Evolutionary conservation across 352 stramenopile species (phyloP).

Genomic region (Halophytophthora polymorphica): DNA sequence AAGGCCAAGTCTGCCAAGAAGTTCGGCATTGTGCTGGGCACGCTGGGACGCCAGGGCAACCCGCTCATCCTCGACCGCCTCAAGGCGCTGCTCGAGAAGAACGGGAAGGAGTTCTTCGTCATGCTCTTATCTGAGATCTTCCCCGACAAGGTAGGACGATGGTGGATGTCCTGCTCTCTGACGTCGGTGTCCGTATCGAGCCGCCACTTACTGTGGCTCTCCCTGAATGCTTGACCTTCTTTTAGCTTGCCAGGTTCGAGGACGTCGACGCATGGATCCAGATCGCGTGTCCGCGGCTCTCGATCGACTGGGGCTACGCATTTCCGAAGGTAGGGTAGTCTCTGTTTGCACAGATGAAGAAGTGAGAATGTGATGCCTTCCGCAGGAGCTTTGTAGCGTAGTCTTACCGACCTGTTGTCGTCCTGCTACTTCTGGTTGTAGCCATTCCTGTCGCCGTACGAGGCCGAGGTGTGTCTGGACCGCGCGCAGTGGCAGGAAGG

Average conservation of each 20-base stretch:
- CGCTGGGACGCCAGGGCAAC: conserved; percentile 97
- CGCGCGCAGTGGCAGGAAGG: conserved; percentile 82
- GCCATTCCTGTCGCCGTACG: conserved; percentile 96
- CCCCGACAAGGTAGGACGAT: conserved; percentile 71
- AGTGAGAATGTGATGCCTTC: neutral
- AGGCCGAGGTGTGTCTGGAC: conserved; percentile 95
- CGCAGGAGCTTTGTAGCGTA: conserved; percentile 1
- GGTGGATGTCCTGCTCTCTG: neutral
- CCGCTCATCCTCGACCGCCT: conserved; percentile 94
- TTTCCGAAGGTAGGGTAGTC: conserved; percentile 79
- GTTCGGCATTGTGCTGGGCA: conserved; percentile 98
- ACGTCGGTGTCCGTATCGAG: neutral
- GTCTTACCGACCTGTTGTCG: conserved; percentile 1
- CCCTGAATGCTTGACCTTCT: neutral
- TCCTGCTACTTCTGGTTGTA: conserved; percentile 9
- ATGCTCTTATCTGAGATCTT: conserved; percentile 98
- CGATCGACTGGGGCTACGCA: conserved; percentile 98
- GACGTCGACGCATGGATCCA: conserved; percentile 98
- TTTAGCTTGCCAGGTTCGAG: conserved; percentile 81
- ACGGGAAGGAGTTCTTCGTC: conserved; percentile 92
- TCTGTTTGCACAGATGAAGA: neutral
- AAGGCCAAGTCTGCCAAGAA: conserved; percentile 74
- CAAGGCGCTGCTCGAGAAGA: conserved; percentile 77
- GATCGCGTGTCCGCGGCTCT: conserved; percentile 97
- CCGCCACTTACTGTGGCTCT: neutral